Percentiles rank a stretch among this genome's conserved stretches.
Evolutionary conservation across 148 eudicot species (phyloP).

Genomic region (Simmondsia chinensis): DNA sequence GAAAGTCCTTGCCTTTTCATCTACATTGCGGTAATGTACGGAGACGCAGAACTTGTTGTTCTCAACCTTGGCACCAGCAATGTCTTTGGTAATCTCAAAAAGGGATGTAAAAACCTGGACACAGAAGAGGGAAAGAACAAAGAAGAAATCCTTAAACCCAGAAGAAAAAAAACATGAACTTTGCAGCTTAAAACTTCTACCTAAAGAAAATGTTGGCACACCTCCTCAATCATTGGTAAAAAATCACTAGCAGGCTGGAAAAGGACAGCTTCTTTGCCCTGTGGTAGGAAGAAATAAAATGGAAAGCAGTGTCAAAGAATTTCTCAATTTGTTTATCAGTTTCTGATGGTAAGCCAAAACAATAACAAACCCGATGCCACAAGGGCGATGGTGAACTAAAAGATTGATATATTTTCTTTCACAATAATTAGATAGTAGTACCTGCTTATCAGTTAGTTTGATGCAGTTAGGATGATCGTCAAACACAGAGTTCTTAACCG

Average conservation of each 20-base stretch:
- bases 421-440: slow-evolving; percentile 18
- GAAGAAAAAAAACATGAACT: not conserved
- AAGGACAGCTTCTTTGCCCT: slow-evolving; percentile 83
- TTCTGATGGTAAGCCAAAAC: too few species aligned
- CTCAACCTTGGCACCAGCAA: slow-evolving; percentile 73
- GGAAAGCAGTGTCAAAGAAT: not conserved
- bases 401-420: too few species aligned
- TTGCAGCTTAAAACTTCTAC: too few species aligned
- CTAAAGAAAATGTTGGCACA: slow-evolving; percentile 5
- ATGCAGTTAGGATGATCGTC: slow-evolving; percentile 53
- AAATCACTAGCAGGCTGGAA: slow-evolving; percentile 96
- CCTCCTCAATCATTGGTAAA: slow-evolving; percentile 91
- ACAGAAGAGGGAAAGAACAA: not conserved
- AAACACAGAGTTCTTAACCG: slow-evolving; percentile 33
- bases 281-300: slow-evolving; percentile 9
- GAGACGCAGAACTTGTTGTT: slow-evolving; percentile 92
- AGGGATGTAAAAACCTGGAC: slow-evolving; percentile 65
- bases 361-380: too few species aligned
- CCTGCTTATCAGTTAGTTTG: slow-evolving; percentile 71
- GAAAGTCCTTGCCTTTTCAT: slow-evolving; percentile 56
- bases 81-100: slow-evolving; percentile 53
- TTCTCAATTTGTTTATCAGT: too few species aligned
- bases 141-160: not conserved
- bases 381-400: too few species aligned
- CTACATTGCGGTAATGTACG: slow-evolving; percentile 93